phyloP scores from a whole-genome alignment of 164 flowering plant genomes.

The Protea cynaroides region DNA sequence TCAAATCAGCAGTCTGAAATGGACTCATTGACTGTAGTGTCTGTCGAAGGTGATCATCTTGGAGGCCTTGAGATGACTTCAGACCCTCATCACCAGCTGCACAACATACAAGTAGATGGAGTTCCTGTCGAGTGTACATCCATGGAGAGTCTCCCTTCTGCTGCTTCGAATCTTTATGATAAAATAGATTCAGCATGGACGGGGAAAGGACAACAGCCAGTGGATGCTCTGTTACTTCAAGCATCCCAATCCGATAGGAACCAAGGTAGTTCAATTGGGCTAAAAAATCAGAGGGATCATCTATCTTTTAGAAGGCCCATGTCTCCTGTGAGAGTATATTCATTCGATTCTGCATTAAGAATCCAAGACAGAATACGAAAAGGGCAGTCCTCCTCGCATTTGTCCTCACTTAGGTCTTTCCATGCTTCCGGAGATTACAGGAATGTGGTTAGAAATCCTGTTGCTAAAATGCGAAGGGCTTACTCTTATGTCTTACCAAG shows the following conservation, averaged over 20 bases:
- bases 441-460: constrained; percentile 55
- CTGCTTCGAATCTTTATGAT: constrained; percentile 69
- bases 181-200: constrained; percentile 94
- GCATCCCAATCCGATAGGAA: constrained; percentile 19
- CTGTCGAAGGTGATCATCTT: constrained; percentile 6
- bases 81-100: constrained; percentile 18
- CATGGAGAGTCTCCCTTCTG: constrained; percentile 28
- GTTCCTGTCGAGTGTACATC: constrained; percentile 17
- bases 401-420: constrained; percentile 51
- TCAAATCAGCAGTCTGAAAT: constrained; percentile 8
- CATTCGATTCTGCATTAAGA: constrained; percentile 68
- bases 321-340: constrained; percentile 51
- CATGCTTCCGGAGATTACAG: constrained; percentile 65
- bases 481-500: constrained; percentile 61
- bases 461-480: constrained; percentile 31
- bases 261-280: constrained; percentile 20
- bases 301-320: constrained; percentile 34
- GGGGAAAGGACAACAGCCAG: constrained; percentile 41
- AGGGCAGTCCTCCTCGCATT: constrained; percentile 42
- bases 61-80: constrained; percentile 16
- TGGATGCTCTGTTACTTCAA: constrained; percentile 19
- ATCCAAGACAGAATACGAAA: constrained; percentile 41
- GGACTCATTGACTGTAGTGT: constrained; percentile 6
- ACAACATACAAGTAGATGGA: constrained; percentile 22
- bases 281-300: constrained; percentile 27